Percentiles rank a stretch among this genome's conserved stretches.
These are phyloP conservation scores for Cladosporium colombiae DNA, from an alignment of 2,329 filamentous ascomycete genomes.

Conservation along the genomic window DNA sequence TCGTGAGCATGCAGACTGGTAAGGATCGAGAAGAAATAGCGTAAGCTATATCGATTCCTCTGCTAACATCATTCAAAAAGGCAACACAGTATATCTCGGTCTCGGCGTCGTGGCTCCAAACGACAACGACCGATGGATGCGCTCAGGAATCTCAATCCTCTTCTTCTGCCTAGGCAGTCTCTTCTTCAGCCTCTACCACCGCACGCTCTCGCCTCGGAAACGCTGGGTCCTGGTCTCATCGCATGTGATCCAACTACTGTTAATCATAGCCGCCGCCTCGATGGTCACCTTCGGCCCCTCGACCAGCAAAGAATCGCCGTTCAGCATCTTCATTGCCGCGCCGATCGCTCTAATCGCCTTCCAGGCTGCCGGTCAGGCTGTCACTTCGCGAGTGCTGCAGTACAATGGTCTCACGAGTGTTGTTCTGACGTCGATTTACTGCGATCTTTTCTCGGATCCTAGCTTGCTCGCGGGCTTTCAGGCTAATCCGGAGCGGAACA, in stretches of 20 bases:
- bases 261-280: slow-evolving; percentile 41
- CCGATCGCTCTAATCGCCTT: slow-evolving; percentile 72
- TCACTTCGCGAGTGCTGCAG: slow-evolving; percentile 68
- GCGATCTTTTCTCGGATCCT: slow-evolving; percentile 72
- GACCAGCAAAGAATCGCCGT: slow-evolving; percentile 26
- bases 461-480: slow-evolving; percentile 46
- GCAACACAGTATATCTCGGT: slow-evolving; percentile 78
- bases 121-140: slow-evolving; percentile 64
- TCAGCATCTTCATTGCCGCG: slow-evolving; percentile 53
- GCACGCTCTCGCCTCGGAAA: slow-evolving; percentile 59
- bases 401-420: slow-evolving; percentile 76
- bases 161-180: slow-evolving; percentile 74
- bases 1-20: slow-evolving; percentile 84
- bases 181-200: slow-evolving; percentile 69
- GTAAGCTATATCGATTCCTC: neutral
- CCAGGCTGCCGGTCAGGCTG: slow-evolving; percentile 76
- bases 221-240: slow-evolving; percentile 63
- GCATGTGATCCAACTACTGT: slow-evolving; percentile 44
- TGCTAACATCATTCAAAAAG: slow-evolving; percentile 21
- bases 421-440: slow-evolving; percentile 79
- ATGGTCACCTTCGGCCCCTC: slow-evolving; percentile 45
- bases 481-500: slow-evolving; percentile 55
- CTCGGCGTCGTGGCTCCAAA: slow-evolving; percentile 61
- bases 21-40: slow-evolving; percentile 29
- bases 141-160: slow-evolving; percentile 68